These are phyloP conservation scores for Geotrichum cucujoidarum DNA, from an alignment of 1,139 yeast genomes.

Conservation along the genomic window DNA sequence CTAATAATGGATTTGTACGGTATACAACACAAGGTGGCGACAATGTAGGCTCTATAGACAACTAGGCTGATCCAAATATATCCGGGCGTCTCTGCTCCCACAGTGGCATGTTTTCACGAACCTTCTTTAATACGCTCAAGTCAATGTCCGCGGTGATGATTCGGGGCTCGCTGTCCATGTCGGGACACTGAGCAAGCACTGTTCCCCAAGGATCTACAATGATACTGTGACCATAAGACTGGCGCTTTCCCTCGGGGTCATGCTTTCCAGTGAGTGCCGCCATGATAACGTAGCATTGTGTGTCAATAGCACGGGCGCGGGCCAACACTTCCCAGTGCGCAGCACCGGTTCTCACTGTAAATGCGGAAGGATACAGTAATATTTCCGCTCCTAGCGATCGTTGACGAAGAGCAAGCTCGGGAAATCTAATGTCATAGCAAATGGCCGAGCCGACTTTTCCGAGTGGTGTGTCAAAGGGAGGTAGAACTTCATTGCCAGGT, in stretches of 20 bases:
- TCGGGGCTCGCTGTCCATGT: constrained; percentile 47
- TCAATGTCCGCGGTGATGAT: constrained; percentile 70
- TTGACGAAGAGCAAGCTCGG: constrained; percentile 66
- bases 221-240: constrained; percentile 79
- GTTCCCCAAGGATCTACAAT: constrained; percentile 92
- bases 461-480: constrained; percentile 55
- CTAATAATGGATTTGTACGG: background rate
- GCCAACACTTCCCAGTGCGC: constrained; percentile 87
- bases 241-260: constrained; percentile 41
- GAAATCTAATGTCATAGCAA: constrained; percentile 86
- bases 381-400: constrained; percentile 72
- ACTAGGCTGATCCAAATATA: constrained; percentile 37
- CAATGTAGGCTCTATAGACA: background rate
- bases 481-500: constrained; percentile 56
- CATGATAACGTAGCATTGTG: constrained; percentile 82
- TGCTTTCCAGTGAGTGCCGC: constrained; percentile 90
- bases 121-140: constrained; percentile 42
- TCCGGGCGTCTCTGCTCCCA: constrained; percentile 65
- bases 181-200: constrained; percentile 57
- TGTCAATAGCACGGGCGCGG: constrained; percentile 77
- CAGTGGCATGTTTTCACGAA: constrained; percentile 70
- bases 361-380: constrained; percentile 82
- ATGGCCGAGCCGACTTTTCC: constrained; percentile 68
- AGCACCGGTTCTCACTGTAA: constrained; percentile 83
- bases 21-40: background rate